Base-by-base conservation (phyloP, 164 flowering plant species). In the Macadamia integrifolia region DNA sequence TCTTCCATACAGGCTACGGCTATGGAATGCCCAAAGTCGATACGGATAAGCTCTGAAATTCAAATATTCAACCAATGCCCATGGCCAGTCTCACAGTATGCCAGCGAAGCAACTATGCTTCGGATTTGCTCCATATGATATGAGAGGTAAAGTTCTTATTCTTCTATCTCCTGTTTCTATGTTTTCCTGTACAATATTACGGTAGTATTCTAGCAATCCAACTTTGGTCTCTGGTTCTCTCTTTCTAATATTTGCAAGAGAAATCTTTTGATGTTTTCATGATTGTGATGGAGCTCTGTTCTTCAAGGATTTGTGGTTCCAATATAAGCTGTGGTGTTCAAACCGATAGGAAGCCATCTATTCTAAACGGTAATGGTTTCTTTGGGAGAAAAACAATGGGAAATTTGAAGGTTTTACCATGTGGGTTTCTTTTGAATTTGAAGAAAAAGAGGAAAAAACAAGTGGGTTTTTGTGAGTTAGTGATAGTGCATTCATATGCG, bases 261-360 rank as follows among this genome's bases (percentile, higher is more conserved):
- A 23, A 57, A 30, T 49, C 11, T 56, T 32, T 28, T 46, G 17
- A 48, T 66, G 15, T 9, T 59, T 59, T 30, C 42, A 5, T 82
- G 84, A 79, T 70, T 71, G 75, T 81, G 65, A 75, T 83, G 75
- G 74, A 84, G 13, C 63, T 80, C 7, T 76, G 73, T 67, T 76
- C 72, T 56, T 69, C 83, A n/a, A 70, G 71, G 43, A 17, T 71
- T 61, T 80, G 75, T 62, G 71, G 76, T 69, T 35, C 72, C 66
- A 71, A 60, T 70, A 40, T 77, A 57, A 67, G 46, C 64, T 77
- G 57, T 28, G 46, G 59, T 64, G 63, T 76, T 70, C 65, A 70
- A 28, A n/a, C n/a, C 64, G 75, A 65, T 18, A 1, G 66, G 66
- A 67, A 66, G 43, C 52, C 77, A n/a, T 43, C 67, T 75, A 52